Conservation (phyloP, 352 stramenopile species). For the Phytophthora cactorum region DNA sequence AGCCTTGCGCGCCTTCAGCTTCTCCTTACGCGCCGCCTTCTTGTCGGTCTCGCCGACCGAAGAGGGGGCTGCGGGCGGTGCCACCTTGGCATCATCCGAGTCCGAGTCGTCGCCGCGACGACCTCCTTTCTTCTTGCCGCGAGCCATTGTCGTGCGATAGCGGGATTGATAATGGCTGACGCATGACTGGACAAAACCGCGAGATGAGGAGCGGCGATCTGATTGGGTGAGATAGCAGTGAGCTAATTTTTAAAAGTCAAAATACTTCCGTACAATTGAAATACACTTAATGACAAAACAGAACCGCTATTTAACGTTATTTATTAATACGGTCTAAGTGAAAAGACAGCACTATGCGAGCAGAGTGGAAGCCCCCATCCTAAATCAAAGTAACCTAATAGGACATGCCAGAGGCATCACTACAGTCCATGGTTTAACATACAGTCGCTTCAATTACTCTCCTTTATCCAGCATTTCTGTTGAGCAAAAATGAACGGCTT, state of each 20-base stretch:
- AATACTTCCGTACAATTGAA: too few relatives aligned
- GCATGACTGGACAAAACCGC: slow-evolving; percentile 22
- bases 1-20: slow-evolving; percentile 68
- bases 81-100: slow-evolving; percentile 58
- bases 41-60: slow-evolving; percentile 58
- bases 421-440: too few relatives aligned
- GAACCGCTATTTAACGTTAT: too few relatives aligned
- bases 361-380: too few relatives aligned
- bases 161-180: slow-evolving; percentile 3
- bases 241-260: background rate
- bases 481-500: too few relatives aligned
- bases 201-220: slow-evolving; percentile 4
- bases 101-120: slow-evolving; percentile 76
- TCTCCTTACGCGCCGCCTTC: slow-evolving; percentile 84
- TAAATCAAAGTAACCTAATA: too few relatives aligned
- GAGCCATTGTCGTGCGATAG: slow-evolving; percentile 50
- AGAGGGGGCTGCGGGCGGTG: slow-evolving; percentile 30
- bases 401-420: too few relatives aligned
- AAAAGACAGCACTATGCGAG: too few relatives aligned
- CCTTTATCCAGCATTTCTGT: too few relatives aligned
- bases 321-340: too few relatives aligned
- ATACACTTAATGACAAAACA: too few relatives aligned
- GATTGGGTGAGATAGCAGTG: slow-evolving; percentile 12
- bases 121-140: slow-evolving; percentile 81
- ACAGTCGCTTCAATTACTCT: too few relatives aligned